Base-by-base conservation (phyloP, 371 early-diverging fungal genomes). In the Mortierella sp. region DNA sequence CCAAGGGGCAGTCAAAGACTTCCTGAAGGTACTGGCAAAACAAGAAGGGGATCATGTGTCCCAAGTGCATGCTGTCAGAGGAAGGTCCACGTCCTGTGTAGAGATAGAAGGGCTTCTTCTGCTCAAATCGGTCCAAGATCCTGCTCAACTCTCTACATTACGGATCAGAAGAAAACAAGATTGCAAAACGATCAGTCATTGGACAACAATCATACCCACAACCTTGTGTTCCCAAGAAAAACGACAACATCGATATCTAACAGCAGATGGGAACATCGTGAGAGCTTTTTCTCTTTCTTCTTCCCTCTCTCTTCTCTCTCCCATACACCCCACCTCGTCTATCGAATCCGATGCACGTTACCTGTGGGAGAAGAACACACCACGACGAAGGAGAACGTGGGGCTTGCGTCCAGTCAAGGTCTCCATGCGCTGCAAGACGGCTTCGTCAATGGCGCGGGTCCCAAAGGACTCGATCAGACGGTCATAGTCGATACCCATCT, bases 11-110 rank as follows among this genome's bases (percentile, higher is more conserved):
- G 85, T 98, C 95, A 92, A 99, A 99, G 24, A 97, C 96, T 28
- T 99, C 99, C 90, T 99, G 99, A 54, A 99, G 90, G 94, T 97
- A 99, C 96, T 99, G 97, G 94, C 99, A 99, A 81, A 99, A 98
- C 52, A 98, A 82, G 90, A 99, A 99, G 44, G 99, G 99, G 73
- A 99, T 91, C 95, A 99, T 96, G 88, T 99, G 99, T 19, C 99
- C 99, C 58, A 99, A 89, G 87, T 99, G 99, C 99, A 99, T 99
- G 88, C 95, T 95, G 55, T 94, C 96, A 79, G 96, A 94, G 73
- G 97, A 96, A 38, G 99, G 99, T 21, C 99, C 99, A 84, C 99
- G 97, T n/a, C 99, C 99, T 28, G 99, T 99, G 91, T 99, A 99
- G 73, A 99, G 90, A 89, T 95, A 99, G 91, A 99, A 99, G 16